Evolutionary conservation across 148 eudicot genomes (phyloP).

Genomic region (Camellia japonica): DNA sequence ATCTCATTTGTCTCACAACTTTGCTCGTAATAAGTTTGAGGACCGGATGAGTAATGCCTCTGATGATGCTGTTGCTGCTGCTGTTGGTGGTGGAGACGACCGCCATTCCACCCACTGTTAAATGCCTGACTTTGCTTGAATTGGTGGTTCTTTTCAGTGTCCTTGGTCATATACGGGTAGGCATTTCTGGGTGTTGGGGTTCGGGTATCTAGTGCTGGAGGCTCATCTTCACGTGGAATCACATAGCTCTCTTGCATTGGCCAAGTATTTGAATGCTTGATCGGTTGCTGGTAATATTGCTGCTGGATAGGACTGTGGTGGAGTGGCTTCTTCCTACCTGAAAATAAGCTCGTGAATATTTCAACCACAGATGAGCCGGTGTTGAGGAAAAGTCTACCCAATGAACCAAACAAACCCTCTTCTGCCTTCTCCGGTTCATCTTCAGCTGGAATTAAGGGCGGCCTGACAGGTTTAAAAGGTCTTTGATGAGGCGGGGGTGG

Average conservation of each 20-base stretch:
- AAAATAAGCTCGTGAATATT: constrained; percentile 50
- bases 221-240: constrained; percentile 54
- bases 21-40: constrained; percentile 50
- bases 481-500: constrained; percentile 51
- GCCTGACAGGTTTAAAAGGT: constrained; percentile 46
- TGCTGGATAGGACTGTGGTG: constrained; percentile 31
- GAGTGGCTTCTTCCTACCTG: constrained; percentile 42
- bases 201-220: constrained; percentile 45
- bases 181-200: constrained; percentile 34
- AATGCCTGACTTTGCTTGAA: constrained; percentile 37
- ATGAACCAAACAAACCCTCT: constrained; percentile 59
- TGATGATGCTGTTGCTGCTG: constrained; percentile 50
- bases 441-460: constrained; percentile 61
- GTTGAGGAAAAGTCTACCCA: constrained; percentile 57
- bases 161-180: constrained; percentile 32
- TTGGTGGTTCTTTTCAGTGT: constrained; percentile 37
- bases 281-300: constrained; percentile 39
- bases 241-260: constrained; percentile 64
- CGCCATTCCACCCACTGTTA: constrained; percentile 39
- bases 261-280: constrained; percentile 38
- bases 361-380: constrained; percentile 53
- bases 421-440: constrained; percentile 62
- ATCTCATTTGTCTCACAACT: constrained; percentile 64
- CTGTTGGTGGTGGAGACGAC: constrained; percentile 36
- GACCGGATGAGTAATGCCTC: constrained; percentile 41